Percentiles rank a stretch among this genome's conserved stretches.
Conservation (phyloP, 1,139 yeast species). For the Wickerhamomyces sp. region DNA sequence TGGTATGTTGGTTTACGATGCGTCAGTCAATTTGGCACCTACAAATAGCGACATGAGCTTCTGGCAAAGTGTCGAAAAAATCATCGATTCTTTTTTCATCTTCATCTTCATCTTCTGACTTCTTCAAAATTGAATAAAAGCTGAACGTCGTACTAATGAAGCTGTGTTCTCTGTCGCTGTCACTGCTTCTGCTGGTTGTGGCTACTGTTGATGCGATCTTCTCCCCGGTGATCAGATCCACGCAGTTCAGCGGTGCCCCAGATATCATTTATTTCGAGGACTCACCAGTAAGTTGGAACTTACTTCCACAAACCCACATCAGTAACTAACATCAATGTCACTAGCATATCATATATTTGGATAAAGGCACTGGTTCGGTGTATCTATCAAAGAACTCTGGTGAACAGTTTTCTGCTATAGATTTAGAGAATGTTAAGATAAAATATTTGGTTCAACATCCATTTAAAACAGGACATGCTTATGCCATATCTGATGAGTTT, state of each 20-base stretch:
- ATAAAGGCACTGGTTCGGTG: conserved; percentile 27
- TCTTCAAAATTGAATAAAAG: too few species aligned
- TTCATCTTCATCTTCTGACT: background rate
- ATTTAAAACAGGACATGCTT: conserved; percentile 41
- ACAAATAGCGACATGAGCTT: too few species aligned
- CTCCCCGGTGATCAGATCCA: conserved; percentile 18
- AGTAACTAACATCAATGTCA: background rate
- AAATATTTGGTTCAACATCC: conserved; percentile 40
- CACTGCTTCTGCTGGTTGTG: conserved; percentile 28
- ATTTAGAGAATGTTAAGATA: conserved; percentile 27
- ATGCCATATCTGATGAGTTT: conserved; percentile 38
- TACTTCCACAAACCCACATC: background rate
- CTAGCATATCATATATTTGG: conserved; percentile 34
- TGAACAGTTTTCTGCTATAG: conserved; percentile 38
- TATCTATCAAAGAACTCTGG: conserved; percentile 55
- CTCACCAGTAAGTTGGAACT: conserved; percentile 30
- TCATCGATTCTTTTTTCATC: background rate
- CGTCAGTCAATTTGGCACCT: too few species aligned
- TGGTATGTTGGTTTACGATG: too few species aligned
- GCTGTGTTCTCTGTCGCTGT: background rate
- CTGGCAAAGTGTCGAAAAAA: too few species aligned
- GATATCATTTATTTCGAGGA: conserved; percentile 49
- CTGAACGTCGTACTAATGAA: conserved; percentile 2
- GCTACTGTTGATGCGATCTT: conserved; percentile 14
- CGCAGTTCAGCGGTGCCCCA: conserved; percentile 19